Evolutionary conservation across 192 early-diverging fungal genomes (phyloP), one percentile per base, ranked within the genome.

Genomic region (Phlyctochytrium planicorne): DNA sequence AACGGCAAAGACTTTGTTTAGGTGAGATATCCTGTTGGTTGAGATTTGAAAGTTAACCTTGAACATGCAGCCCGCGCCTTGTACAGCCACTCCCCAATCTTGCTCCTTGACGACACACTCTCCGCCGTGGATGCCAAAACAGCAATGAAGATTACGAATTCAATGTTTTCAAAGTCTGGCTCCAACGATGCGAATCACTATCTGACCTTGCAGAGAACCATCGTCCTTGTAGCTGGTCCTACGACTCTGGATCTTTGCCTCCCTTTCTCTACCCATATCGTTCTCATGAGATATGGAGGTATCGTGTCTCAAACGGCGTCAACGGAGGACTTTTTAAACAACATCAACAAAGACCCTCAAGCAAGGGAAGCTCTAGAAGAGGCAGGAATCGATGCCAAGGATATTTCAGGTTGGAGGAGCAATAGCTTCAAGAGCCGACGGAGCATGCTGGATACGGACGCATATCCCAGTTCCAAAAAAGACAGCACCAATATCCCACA

Each of bases 71-170:
- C 92, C 0, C 75, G 93, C 20, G 90, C 90, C 1, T 85, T 87
- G 0, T 95, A 93, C 59, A 76, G 83, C 1, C 75, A 84, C 10
- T 77, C 82, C 1, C 80, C 84, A 50, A 87, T 92, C 0, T 67
- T 91, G 47, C 60, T 95, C 3, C 63, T 93, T 50, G 93, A 95
- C 63, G 93, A 95, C 60, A 83, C 84, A 10, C 79, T 95, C 20
- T 91, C 89, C 24, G 95, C 95, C 12, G 94, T 96, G 0, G 95
- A 98, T 73, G 87, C 92, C 1, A 91, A 92, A 60, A 96, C 94
- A 0, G 93, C 88, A n/a, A 85, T 87, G 57, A 89, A 92, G 65
- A 79, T 97, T 30, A 83, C 89, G 34, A 78, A 85, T 17, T 69
- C 84, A 50, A 93, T 90, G 60, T 52, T 97, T 62, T 76, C 80